Base-by-base conservation (phyloP, 2,329 filamentous ascomycete genomes). In the Xylariaceae sp. region DNA sequence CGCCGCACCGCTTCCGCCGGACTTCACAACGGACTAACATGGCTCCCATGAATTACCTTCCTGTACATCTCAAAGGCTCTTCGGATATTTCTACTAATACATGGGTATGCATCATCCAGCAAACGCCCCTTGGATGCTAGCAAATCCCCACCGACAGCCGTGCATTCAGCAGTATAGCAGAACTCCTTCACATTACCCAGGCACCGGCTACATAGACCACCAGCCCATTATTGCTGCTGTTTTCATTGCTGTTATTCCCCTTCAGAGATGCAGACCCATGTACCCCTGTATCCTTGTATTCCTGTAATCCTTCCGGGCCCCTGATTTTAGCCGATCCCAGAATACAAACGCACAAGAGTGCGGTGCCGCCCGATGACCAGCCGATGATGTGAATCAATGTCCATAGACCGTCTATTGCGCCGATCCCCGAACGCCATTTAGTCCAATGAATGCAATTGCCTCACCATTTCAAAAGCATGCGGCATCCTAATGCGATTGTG, bases 401-500 rank as follows among this genome's bases (percentile, higher is more conserved):
- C 5, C 41, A 26, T 26, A 39, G 34, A 48, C 41, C 47, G 46
- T 56, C 47, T 53, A 51, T 48, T 49, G 40, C 44, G 12, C 45
- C 26, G 32, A n/a, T 26, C 47, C 16, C 44, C 48, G 37, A 52
- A 57, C 54, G 51, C 57, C 57, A 10, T 53, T 44, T 21, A 32
- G 19, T 36, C 34, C 37, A 30, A 54, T 47, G 43, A 41, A 56
- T 53, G 43, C 47, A 48, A 47, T 51, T 46, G 30, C 32, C 32
- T 49, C 60, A 57, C 18, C 43, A 48, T 46, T 39, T 34, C 30
- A 30, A 12, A 22, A 39, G 49, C 22, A 39, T 19, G 39, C 18
- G 16, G 39, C 36, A 36, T 55, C 50, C 29, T 62, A 58, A 52
- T 58, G 50, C 29, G 44, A 41, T 32, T 56, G 53, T 19, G 49